phyloP scores from a whole-genome alignment of 108 stramenopile genomes.

The Nitzschia palea region DNA sequence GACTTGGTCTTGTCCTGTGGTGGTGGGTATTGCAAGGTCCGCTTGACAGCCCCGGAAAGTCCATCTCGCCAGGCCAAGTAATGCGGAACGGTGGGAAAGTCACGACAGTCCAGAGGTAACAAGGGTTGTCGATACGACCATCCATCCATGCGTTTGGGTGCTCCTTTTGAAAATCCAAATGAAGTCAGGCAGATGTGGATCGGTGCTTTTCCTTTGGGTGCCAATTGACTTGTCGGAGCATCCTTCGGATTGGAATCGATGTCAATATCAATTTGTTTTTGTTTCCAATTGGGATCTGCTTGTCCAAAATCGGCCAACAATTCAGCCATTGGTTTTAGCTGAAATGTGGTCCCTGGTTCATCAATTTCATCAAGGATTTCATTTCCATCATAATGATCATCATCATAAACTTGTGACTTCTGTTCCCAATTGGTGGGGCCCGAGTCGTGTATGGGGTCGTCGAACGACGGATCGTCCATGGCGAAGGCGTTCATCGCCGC shows the following conservation, averaged over 20 bases:
- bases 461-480: background rate
- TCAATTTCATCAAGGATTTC: background rate
- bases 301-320: slow-evolving; percentile 74
- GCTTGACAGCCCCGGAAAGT: slow-evolving; percentile 63
- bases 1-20: background rate
- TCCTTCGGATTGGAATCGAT: background rate
- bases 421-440: background rate
- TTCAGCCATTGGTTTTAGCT: slow-evolving; percentile 35
- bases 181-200: slow-evolving; percentile 73
- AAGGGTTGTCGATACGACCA: slow-evolving; percentile 68
- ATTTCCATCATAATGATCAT: background rate
- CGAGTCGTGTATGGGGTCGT: background rate
- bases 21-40: slow-evolving; percentile 28
- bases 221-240: slow-evolving; percentile 42
- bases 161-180: slow-evolving; percentile 78
- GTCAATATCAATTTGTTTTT: slow-evolving; percentile 2
- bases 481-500: slow-evolving; percentile 20
- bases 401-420: background rate
- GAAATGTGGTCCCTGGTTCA: background rate
- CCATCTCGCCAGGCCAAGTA: slow-evolving; percentile 68
- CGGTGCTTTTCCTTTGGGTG: slow-evolving; percentile 65
- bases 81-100: slow-evolving; percentile 50
- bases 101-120: slow-evolving; percentile 57
- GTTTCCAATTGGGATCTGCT: slow-evolving; percentile 70
- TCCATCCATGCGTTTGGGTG: slow-evolving; percentile 56